These are phyloP conservation scores for Trichoderma sp. DNA, from an alignment of 2,329 filamentous ascomycete genomes.

Conservation along the genomic window DNA sequence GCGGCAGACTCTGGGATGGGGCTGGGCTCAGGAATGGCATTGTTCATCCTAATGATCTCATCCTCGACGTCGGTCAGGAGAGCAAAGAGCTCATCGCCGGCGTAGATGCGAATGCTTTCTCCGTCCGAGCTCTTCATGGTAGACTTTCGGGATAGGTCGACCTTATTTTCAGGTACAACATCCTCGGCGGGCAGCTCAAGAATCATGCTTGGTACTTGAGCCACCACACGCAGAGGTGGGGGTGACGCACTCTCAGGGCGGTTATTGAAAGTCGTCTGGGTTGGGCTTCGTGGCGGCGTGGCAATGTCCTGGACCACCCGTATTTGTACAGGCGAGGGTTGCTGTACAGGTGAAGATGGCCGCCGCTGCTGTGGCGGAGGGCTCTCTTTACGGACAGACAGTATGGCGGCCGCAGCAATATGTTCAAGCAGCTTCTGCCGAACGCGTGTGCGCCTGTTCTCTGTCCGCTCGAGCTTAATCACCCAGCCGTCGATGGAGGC, in stretches of 20 bases:
- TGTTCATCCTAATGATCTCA: constrained; percentile 40
- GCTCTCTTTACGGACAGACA: constrained; percentile 35
- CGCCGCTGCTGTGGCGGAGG: background rate
- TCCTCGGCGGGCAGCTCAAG: constrained; percentile 51
- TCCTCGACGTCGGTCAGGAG: constrained; percentile 65
- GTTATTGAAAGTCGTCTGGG: constrained; percentile 40
- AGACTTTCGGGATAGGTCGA: constrained; percentile 26
- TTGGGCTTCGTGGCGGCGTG: constrained; percentile 60
- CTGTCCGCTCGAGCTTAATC: constrained; percentile 73
- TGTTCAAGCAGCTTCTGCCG: constrained; percentile 80
- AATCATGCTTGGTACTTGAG: constrained; percentile 56
- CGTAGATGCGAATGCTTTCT: constrained; percentile 68
- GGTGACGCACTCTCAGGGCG: constrained; percentile 41
- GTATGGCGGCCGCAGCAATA: constrained; percentile 67
- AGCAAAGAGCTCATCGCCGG: constrained; percentile 64
- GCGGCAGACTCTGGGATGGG: background rate
- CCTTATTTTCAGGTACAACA: constrained; percentile 28
- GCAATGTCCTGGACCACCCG: constrained; percentile 45
- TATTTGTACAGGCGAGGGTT: constrained; percentile 33
- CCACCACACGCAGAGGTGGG: constrained; percentile 51
- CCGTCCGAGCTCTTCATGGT: constrained; percentile 43
- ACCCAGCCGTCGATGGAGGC: constrained; percentile 79
- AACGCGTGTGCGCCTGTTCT: constrained; percentile 72
- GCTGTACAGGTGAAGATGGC: background rate
- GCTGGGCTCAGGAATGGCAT: constrained; percentile 22